Evolutionary conservation across 805 yeast genomes (phyloP).

Genomic region (Spathaspora boniae): DNA sequence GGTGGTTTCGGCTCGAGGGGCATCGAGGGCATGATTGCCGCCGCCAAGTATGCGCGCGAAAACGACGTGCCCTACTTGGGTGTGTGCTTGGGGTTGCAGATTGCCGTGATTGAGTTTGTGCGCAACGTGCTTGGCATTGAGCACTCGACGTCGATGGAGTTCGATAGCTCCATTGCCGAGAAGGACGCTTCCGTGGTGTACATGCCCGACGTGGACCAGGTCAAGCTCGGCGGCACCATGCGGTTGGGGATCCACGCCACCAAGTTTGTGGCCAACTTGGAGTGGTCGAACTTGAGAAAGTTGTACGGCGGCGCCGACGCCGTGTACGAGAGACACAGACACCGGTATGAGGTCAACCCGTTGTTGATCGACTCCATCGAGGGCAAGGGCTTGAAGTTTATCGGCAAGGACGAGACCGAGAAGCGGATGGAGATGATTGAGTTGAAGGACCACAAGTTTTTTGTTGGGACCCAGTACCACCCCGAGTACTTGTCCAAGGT

Average conservation of each 20-base stretch:
- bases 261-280: conserved; percentile 64
- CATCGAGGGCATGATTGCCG: conserved; percentile 96
- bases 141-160: conserved; percentile 79
- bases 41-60: conserved; percentile 98
- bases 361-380: conserved; percentile 69
- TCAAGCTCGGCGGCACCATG: conserved; percentile 98
- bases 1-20: conserved; percentile 99
- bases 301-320: conserved; percentile 69
- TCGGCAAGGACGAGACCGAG: conserved; percentile 88
- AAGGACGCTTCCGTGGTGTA: conserved; percentile 77
- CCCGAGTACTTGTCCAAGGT: conserved; percentile 98
- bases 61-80: conserved; percentile 92
- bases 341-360: conserved; percentile 96
- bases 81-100: conserved; percentile 94
- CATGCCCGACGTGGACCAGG: conserved; percentile 98
- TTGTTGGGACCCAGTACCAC: conserved; percentile 94
- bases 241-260: conserved; percentile 94
- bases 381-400: conserved; percentile 74
- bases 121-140: conserved; percentile 71
- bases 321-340: conserved; percentile 95
- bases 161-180: conserved; percentile 59
- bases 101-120: conserved; percentile 92
- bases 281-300: conserved; percentile 67
- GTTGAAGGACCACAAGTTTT: conserved; percentile 82
- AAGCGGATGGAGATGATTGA: conserved; percentile 94